These are phyloP conservation scores for Luvunga scandens DNA, from an alignment of 345 rosid genomes.

Conservation along the genomic window DNA sequence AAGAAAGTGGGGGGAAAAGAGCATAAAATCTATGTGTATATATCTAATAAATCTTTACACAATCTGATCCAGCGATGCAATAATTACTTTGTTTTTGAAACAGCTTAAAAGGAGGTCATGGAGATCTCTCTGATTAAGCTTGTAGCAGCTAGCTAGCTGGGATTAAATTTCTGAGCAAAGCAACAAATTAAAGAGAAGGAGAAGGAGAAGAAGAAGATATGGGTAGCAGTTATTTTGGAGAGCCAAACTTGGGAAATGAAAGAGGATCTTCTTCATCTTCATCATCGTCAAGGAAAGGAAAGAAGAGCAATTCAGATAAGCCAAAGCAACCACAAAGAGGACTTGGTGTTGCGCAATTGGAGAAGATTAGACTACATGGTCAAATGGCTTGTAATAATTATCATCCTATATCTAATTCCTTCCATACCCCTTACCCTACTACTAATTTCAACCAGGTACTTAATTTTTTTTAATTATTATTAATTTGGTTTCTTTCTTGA, in stretches of 20 bases:
- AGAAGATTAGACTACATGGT: slow-evolving; percentile 76
- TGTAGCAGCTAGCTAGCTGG: slow-evolving; percentile 25
- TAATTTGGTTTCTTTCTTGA: neutral
- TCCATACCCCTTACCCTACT: slow-evolving; percentile 42
- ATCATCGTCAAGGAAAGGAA: slow-evolving; percentile 51
- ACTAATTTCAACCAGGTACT: slow-evolving; percentile 61
- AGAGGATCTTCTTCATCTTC: slow-evolving; percentile 37
- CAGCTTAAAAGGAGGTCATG: slow-evolving; percentile 36
- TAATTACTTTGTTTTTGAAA: slow-evolving; percentile 43
- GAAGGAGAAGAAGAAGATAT: slow-evolving; percentile 28
- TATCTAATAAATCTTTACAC: slow-evolving; percentile 58
- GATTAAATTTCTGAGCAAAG: neutral
- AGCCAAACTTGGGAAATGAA: slow-evolving; percentile 56
- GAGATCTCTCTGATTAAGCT: slow-evolving; percentile 40
- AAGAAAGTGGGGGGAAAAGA: slow-evolving; percentile 20
- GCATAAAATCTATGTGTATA: slow-evolving; percentile 71
- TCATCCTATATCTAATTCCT: slow-evolving; percentile 31
- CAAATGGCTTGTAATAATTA: slow-evolving; percentile 37
- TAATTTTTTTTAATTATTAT: neutral
- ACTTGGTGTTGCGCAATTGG: slow-evolving; percentile 95
- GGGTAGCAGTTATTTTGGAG: slow-evolving; percentile 76
- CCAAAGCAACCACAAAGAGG: slow-evolving; percentile 97
- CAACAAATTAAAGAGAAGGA: neutral
- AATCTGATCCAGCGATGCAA: slow-evolving; percentile 98
- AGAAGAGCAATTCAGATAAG: slow-evolving; percentile 68